Evolutionary conservation across 2,329 filamentous ascomycete species (phyloP).

Genomic region (Diaporthe ilicicola): DNA sequence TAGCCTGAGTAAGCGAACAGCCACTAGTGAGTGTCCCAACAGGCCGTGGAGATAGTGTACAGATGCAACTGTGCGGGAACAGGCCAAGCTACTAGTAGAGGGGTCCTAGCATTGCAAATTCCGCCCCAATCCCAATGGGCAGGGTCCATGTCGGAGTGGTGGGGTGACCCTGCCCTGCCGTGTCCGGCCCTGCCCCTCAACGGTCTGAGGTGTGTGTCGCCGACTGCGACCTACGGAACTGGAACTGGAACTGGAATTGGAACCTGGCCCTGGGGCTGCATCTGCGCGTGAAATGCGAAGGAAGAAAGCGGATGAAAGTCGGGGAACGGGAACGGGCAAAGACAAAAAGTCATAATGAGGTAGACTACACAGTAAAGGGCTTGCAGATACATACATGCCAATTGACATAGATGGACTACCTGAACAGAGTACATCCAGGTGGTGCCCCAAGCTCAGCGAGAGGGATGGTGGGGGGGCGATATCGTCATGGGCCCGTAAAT

Average conservation of each 20-base stretch:
- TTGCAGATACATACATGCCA: background rate
- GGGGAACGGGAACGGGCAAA: no score
- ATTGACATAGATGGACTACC: background rate
- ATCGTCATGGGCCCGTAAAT: conserved; percentile 31
- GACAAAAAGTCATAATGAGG: background rate
- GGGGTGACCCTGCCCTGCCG: background rate
- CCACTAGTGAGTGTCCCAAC: background rate
- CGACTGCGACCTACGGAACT: background rate
- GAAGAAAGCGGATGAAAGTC: background rate
- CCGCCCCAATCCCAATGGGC: background rate
- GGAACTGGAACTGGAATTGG: background rate
- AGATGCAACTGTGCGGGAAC: background rate
- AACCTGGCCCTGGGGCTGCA: background rate
- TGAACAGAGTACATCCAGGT: no score
- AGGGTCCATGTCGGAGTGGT: conserved; percentile 11
- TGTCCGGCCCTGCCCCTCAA: background rate
- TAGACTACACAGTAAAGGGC: background rate
- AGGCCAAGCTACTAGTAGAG: background rate
- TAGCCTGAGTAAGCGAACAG: conserved; percentile 17
- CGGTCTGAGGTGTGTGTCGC: conserved; percentile 14
- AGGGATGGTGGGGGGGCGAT: conserved; percentile 19
- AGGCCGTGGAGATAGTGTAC: conserved; percentile 11
- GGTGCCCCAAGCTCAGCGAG: conserved; percentile 1
- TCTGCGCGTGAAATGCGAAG: background rate
- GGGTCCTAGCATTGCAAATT: conserved; percentile 9